These are phyloP conservation scores for Sodiomyces alkalinus DNA, from an alignment of 2,329 filamentous ascomycete genomes.

Conservation along the genomic window DNA sequence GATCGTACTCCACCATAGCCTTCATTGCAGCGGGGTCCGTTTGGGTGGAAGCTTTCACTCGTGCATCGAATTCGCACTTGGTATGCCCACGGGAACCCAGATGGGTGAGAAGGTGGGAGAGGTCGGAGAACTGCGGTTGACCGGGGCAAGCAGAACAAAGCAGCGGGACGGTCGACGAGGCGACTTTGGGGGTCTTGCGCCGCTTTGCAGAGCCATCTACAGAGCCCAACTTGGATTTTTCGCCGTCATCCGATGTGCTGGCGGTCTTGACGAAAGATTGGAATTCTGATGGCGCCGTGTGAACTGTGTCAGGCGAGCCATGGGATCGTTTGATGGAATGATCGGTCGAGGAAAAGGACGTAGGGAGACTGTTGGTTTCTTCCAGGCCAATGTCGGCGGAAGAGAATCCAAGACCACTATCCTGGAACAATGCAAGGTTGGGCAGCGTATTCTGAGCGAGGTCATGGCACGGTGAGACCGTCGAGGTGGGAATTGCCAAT, in stretches of 20 bases:
- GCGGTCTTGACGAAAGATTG: neutral
- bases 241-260: neutral
- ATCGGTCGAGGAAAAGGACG: neutral
- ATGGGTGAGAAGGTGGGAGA: constrained; percentile 85
- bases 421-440: too few relatives aligned
- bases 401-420: too few relatives aligned
- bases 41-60: constrained; percentile 57
- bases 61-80: constrained; percentile 68
- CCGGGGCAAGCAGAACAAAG: constrained; percentile 74
- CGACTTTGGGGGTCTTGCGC: too few relatives aligned
- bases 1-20: constrained; percentile 52
- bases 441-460: too few relatives aligned
- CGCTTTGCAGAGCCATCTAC: neutral
- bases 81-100: constrained; percentile 87
- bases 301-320: too few relatives aligned
- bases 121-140: constrained; percentile 68
- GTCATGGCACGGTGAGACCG: too few relatives aligned
- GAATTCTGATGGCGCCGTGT: too few relatives aligned
- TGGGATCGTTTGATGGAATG: too few relatives aligned
- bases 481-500: too few relatives aligned
- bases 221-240: too few relatives aligned
- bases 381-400: too few relatives aligned
- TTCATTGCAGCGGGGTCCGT: constrained; percentile 50
- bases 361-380: neutral
- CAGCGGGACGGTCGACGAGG: constrained; percentile 36